Percentiles rank a stretch among this genome's conserved stretches.
Conservation (phyloP, 176 grass and related monocot species). For the Lolium multiflorum region DNA sequence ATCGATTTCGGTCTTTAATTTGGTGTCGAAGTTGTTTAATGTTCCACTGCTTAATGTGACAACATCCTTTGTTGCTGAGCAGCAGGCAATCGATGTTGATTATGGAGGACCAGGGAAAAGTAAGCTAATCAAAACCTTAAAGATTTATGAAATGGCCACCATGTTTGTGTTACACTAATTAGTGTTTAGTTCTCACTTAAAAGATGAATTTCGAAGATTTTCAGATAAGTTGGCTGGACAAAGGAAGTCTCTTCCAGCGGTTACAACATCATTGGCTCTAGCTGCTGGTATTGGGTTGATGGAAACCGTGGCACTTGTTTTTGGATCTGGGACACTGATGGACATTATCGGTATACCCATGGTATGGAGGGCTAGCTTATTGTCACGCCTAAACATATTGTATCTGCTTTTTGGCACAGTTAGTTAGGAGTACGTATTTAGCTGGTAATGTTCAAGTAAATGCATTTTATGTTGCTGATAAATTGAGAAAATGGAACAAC, state of each 20-base stretch:
- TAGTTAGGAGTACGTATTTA: background rate
- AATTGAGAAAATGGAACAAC: background rate
- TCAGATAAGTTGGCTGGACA: constrained; percentile 30
- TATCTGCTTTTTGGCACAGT: background rate
- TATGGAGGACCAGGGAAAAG: constrained; percentile 11
- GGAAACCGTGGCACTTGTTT: constrained; percentile 59
- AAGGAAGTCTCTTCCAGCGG: constrained; percentile 81
- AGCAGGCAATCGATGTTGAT: constrained; percentile 55
- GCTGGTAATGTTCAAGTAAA: constrained; percentile 6
- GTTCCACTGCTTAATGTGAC: constrained; percentile 91
- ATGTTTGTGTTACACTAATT: background rate
- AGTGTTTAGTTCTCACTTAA: constrained; percentile 45
- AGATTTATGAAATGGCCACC: background rate
- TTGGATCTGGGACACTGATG: constrained; percentile 72
- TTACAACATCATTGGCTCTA: constrained; percentile 82
- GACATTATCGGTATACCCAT: constrained; percentile 78
- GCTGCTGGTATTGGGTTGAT: constrained; percentile 75
- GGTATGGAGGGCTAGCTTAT: constrained; percentile 61
- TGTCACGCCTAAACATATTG: background rate
- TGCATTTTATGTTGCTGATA: background rate
- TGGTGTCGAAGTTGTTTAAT: constrained; percentile 95
- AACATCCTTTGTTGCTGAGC: constrained; percentile 93
- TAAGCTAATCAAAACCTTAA: constrained; percentile 19
- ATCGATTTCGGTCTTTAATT: constrained; percentile 81
- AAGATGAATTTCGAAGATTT: constrained; percentile 27